Percentiles rank a stretch among this genome's conserved stretches.
Evolutionary conservation across 208 protist genomes (phyloP).

Genomic region (Wallacemonas sp.): DNA sequence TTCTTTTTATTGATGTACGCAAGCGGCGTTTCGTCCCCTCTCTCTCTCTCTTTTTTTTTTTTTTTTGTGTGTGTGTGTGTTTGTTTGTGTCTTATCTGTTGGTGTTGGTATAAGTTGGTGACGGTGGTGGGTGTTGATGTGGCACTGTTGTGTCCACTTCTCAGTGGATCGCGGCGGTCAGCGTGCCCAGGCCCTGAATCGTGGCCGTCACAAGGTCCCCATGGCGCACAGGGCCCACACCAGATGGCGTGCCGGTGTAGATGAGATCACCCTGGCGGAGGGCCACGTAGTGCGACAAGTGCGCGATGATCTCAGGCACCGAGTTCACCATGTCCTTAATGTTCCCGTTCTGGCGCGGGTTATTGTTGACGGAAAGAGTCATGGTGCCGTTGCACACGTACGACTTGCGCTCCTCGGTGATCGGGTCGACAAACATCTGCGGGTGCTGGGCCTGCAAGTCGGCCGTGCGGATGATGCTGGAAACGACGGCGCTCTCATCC

Average conservation of each 20-base stretch:
- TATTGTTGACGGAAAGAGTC: constrained; percentile 69
- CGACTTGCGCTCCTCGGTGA: background rate
- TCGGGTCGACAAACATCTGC: constrained; percentile 43
- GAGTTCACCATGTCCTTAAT: constrained; percentile 65
- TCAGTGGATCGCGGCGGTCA: constrained; percentile 27
- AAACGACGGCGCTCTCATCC: constrained; percentile 71
- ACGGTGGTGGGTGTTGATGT: background rate
- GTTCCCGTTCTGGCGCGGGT: constrained; percentile 58
- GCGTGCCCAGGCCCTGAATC: constrained; percentile 59
- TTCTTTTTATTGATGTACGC: too few species aligned
- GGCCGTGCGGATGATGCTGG: constrained; percentile 39
- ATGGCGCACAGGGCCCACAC: constrained; percentile 69
- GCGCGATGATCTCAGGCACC: constrained; percentile 57
- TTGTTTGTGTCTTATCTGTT: background rate
- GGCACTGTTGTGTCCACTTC: background rate
- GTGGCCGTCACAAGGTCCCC: constrained; percentile 72
- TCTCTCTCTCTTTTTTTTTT: too few species aligned
- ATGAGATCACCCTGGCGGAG: constrained; percentile 86
- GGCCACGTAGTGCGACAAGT: constrained; percentile 69
- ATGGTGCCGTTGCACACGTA: constrained; percentile 36
- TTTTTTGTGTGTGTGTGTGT: too few species aligned
- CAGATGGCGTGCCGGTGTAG: constrained; percentile 84
- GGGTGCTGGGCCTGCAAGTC: constrained; percentile 34
- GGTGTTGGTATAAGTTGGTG: background rate
- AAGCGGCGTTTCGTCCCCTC: too few species aligned